These are phyloP conservation scores for Agaricus subrufescens DNA, from an alignment of 768 basidiomycete genomes.

Conservation along the genomic window DNA sequence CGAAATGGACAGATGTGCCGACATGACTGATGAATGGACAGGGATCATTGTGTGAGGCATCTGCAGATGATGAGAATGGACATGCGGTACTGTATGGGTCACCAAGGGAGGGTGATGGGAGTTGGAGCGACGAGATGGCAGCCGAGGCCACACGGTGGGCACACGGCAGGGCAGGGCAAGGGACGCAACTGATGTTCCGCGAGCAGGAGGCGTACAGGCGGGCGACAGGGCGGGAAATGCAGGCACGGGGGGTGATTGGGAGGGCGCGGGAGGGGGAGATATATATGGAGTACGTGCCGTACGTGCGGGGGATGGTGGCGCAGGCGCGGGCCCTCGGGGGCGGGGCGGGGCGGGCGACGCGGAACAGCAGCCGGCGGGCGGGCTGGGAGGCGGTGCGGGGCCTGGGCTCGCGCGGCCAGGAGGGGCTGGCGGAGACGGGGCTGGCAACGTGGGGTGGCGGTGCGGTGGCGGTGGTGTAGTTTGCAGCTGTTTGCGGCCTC, in stretches of 20 bases:
- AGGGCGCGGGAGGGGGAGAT: conserved; percentile 16
- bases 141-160: conserved; percentile 40
- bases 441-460: conserved; percentile 17
- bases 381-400: conserved; percentile 31
- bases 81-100: conserved; percentile 35
- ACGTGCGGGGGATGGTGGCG: conserved; percentile 61
- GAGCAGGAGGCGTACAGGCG: conserved; percentile 42
- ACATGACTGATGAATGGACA: conserved; percentile 13
- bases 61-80: conserved; percentile 56
- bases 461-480: conserved; percentile 23
- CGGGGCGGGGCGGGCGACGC: conserved; percentile 30
- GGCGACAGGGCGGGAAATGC: conserved; percentile 28
- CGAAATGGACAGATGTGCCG: background rate
- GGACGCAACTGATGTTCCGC: conserved; percentile 18
- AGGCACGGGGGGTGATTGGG: background rate
- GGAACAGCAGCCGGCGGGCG: conserved; percentile 48
- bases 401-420: conserved; percentile 30
- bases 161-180: conserved; percentile 33
- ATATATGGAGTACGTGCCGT: conserved; percentile 68
- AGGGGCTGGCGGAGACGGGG: conserved; percentile 11
- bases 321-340: conserved; percentile 26
- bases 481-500: conserved; percentile 19
- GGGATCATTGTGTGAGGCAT: conserved; percentile 28
- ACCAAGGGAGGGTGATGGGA: conserved; percentile 17
- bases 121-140: conserved; percentile 36